These are phyloP conservation scores for Cystoisospora suis DNA, from an alignment of 169 alveolate genomes.

Conservation along the genomic window DNA sequence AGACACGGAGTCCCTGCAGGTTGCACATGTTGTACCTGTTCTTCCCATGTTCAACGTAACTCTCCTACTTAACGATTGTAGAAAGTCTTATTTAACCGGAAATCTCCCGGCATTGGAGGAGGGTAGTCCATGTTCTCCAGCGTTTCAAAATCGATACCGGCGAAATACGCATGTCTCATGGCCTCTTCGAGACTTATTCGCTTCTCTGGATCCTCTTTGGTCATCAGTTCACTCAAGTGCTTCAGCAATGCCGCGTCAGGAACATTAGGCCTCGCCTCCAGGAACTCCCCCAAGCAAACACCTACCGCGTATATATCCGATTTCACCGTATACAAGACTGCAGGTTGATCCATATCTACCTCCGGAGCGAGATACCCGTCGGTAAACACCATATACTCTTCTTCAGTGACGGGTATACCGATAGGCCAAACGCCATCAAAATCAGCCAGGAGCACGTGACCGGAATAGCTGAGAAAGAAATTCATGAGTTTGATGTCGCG, in stretches of 20 bases:
- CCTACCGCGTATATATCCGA: not conserved
- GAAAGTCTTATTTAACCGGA: not conserved
- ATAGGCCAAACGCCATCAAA: not conserved
- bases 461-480: not conserved
- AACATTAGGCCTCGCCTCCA: not conserved
- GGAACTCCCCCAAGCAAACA: not conserved
- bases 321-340: not conserved
- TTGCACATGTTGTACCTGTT: no score
- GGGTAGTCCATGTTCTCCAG: not conserved
- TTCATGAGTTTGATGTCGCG: constrained; percentile 13
- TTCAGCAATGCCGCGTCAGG: not conserved
- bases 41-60: no score
- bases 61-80: no score
- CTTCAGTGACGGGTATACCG: not conserved
- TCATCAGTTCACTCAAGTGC: not conserved
- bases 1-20: no score
- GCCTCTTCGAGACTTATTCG: not conserved
- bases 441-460: constrained; percentile 17
- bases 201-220: not conserved
- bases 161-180: not conserved
- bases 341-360: not conserved
- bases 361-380: constrained; percentile 4
- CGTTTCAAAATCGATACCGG: not conserved
- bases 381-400: not conserved
- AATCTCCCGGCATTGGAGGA: constrained; percentile 9